Conservation (phyloP, 2,329 filamentous ascomycete genomes). For the Sclerotinia glacialis region DNA sequence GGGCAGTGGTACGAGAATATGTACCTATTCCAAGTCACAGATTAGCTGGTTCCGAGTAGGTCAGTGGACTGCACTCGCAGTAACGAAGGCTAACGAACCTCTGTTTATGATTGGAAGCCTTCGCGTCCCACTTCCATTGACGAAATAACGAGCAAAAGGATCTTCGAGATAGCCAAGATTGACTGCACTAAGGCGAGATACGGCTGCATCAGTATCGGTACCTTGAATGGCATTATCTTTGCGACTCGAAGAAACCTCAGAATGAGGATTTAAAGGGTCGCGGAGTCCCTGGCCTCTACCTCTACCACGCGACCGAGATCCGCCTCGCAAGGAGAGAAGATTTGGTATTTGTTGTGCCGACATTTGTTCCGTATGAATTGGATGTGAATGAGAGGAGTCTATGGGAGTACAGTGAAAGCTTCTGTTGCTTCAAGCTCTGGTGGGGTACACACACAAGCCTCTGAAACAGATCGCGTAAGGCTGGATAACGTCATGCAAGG, state of each 20-base stretch:
- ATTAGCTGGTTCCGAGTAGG: slow-evolving; percentile 4
- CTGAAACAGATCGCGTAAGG: too few species aligned
- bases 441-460: not conserved
- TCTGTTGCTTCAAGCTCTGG: not conserved
- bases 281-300: slow-evolving; percentile 48
- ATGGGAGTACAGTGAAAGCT: not conserved
- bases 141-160: slow-evolving; percentile 70
- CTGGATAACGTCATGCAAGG: too few species aligned
- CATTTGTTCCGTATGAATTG: slow-evolving; percentile 47
- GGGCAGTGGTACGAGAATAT: slow-evolving; percentile 82
- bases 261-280: slow-evolving; percentile 20
- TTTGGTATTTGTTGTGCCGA: slow-evolving; percentile 76
- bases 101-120: slow-evolving; percentile 90
- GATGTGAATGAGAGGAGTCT: not conserved
- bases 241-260: slow-evolving; percentile 9
- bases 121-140: slow-evolving; percentile 54
- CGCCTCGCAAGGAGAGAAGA: slow-evolving; percentile 57
- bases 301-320: slow-evolving; percentile 42
- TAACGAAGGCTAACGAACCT: slow-evolving; percentile 52
- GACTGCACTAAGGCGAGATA: slow-evolving; percentile 85
- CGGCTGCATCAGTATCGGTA: slow-evolving; percentile 88
- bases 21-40: slow-evolving; percentile 58
- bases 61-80: slow-evolving; percentile 20
- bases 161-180: slow-evolving; percentile 81
- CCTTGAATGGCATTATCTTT: slow-evolving; percentile 76